Conservation (phyloP, 352 stramenopile genomes). For the Hyaloperonospora brassicae region DNA sequence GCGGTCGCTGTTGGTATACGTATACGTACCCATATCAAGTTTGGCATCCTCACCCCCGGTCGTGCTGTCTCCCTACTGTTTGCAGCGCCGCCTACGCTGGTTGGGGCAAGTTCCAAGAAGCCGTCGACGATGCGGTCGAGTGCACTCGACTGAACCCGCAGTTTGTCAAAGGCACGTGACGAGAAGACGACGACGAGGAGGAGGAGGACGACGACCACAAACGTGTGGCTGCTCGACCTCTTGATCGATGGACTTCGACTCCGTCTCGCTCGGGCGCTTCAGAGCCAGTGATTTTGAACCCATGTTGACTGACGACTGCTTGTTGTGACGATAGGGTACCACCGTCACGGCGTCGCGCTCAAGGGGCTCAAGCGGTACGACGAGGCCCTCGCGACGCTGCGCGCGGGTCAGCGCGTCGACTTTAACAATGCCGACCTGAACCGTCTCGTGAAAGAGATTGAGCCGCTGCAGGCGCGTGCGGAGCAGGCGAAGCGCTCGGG, state of each 20-base stretch:
- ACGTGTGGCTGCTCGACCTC: too few relatives aligned
- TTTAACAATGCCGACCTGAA: conserved; percentile 84
- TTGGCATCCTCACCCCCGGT: not conserved
- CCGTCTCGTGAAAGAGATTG: conserved; percentile 70
- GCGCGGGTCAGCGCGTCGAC: conserved; percentile 64
- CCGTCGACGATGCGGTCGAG: conserved; percentile 74
- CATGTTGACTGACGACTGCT: conserved; percentile 4
- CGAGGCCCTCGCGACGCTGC: conserved; percentile 68
- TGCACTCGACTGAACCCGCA: conserved; percentile 89
- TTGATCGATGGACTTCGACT: not conserved
- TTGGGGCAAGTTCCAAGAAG: conserved; percentile 68
- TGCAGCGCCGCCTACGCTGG: conserved; percentile 59
- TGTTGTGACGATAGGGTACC: conserved; percentile 59
- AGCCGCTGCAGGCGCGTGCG: conserved; percentile 61
- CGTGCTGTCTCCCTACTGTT: conserved; percentile 1
- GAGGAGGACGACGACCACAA: too few relatives aligned
- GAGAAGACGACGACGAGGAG: too few relatives aligned
- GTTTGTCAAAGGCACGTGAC: conserved; percentile 87
- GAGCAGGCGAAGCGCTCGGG: conserved; percentile 57
- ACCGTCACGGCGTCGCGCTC: conserved; percentile 89
- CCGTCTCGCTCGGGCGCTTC: not conserved
- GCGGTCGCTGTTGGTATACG: too few relatives aligned
- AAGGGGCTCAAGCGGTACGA: conserved; percentile 83
- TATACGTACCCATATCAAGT: too few relatives aligned
- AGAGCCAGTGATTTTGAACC: conserved; percentile 6